These are phyloP conservation scores for Verticillium alfalfae DNA, from an alignment of 2,329 filamentous ascomycete genomes.

Conservation along the genomic window DNA sequence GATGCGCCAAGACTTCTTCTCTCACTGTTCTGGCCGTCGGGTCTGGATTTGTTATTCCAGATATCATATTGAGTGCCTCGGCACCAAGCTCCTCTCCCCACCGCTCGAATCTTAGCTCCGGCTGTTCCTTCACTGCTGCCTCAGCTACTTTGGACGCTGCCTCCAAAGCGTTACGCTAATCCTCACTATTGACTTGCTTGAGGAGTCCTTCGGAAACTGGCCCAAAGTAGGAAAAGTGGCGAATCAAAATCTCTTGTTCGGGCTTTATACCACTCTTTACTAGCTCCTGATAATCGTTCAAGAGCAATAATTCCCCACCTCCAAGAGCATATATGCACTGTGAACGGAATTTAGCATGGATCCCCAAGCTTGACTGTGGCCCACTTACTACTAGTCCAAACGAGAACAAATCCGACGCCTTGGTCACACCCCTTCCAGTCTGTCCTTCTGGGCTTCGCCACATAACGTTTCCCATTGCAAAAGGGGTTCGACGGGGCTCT, in stretches of 20 bases:
- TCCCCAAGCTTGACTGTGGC: constrained; percentile 5
- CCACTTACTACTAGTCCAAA: constrained; percentile 29
- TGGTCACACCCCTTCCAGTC: constrained; percentile 22
- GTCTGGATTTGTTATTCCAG: background rate
- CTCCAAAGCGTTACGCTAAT: background rate
- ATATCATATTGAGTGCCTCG: background rate
- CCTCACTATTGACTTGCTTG: background rate
- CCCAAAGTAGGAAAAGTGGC: background rate
- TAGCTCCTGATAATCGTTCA: background rate
- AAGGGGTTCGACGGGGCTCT: constrained; percentile 15
- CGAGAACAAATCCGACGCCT: constrained; percentile 30
- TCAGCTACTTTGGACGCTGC: background rate
- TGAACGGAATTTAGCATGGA: constrained; percentile 13
- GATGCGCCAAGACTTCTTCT: background rate
- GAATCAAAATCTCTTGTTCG: background rate
- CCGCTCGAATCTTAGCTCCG: background rate
- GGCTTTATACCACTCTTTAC: background rate
- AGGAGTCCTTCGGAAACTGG: background rate
- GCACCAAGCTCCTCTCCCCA: background rate
- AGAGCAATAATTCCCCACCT: constrained; percentile 5
- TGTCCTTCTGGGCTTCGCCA: constrained; percentile 33
- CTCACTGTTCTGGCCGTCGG: background rate
- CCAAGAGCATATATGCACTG: constrained; percentile 27
- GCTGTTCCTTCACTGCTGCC: background rate
- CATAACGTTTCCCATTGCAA: constrained; percentile 30